phyloP scores from a whole-genome alignment of 2,329 filamentous ascomycete species.

The Amesomyces nigricolor region DNA sequence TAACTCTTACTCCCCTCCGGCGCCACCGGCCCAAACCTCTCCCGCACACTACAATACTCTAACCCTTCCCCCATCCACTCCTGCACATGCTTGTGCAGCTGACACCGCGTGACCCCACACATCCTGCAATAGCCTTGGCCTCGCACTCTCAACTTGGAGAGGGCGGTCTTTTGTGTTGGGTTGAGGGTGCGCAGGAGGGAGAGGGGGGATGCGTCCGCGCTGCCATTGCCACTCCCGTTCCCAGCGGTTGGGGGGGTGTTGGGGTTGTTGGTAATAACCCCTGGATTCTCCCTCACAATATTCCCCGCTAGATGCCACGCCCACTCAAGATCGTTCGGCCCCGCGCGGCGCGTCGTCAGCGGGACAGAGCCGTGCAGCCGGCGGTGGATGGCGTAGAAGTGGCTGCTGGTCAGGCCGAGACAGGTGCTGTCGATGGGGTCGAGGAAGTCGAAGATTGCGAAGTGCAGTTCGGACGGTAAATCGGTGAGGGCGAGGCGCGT shows the following conservation, averaged over 20 bases:
- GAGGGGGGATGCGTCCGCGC: too few relatives aligned
- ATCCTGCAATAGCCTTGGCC: slow-evolving; percentile 59
- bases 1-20: slow-evolving; percentile 42
- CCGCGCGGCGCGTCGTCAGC: slow-evolving; percentile 50
- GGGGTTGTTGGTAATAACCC: not conserved
- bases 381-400: slow-evolving; percentile 54
- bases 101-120: slow-evolving; percentile 55
- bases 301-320: slow-evolving; percentile 54
- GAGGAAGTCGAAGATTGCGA: slow-evolving; percentile 54
- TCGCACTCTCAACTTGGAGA: slow-evolving; percentile 46
- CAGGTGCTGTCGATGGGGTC: slow-evolving; percentile 61
- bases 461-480: slow-evolving; percentile 56
- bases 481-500: slow-evolving; percentile 43
- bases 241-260: too few relatives aligned
- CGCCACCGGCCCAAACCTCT: slow-evolving; percentile 50
- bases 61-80: slow-evolving; percentile 51
- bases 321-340: slow-evolving; percentile 59
- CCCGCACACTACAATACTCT: slow-evolving; percentile 57
- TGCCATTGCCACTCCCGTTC: too few relatives aligned
- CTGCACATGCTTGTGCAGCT: slow-evolving; percentile 57
- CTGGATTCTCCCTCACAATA: slow-evolving; percentile 32
- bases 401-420: slow-evolving; percentile 52
- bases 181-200: too few relatives aligned
- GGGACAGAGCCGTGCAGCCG: slow-evolving; percentile 52
- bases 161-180: slow-evolving; percentile 23